These are phyloP conservation scores for Ceraceosorus guamensis DNA, from an alignment of 1,284 basidiomycete genomes.

Conservation along the genomic window DNA sequence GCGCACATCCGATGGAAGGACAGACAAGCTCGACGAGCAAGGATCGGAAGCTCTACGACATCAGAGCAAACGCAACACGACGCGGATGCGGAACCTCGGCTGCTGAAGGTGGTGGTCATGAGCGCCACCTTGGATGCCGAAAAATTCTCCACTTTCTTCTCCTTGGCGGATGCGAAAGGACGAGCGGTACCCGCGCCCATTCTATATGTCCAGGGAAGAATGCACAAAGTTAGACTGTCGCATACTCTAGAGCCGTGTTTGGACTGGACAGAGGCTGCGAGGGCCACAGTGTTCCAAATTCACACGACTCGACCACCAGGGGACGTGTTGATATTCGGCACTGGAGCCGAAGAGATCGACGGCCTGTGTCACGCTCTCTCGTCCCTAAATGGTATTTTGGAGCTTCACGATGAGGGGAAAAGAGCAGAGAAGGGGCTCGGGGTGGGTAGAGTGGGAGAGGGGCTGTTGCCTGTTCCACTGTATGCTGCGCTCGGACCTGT, in stretches of 20 bases:
- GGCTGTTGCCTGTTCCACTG: constrained; percentile 36
- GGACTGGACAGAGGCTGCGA: constrained; percentile 82
- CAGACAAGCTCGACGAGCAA: no score
- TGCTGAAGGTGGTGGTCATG: constrained; percentile 88
- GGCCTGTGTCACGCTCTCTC: constrained; percentile 54
- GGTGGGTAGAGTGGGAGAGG: background rate
- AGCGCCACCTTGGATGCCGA: constrained; percentile 92
- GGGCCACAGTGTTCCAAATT: constrained; percentile 84
- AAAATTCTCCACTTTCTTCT: constrained; percentile 83
- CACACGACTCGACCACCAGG: constrained; percentile 59
- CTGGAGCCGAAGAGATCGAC: constrained; percentile 97
- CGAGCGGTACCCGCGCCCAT: constrained; percentile 56
- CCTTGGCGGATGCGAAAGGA: no score
- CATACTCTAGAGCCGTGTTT: constrained; percentile 65
- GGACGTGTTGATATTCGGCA: constrained; percentile 87
- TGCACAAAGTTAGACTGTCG: constrained; percentile 66
- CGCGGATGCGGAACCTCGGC: constrained; percentile 38
- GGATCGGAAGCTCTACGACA: constrained; percentile 27
- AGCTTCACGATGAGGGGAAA: constrained; percentile 10
- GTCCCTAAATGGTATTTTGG: constrained; percentile 14
- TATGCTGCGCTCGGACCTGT: constrained; percentile 43
- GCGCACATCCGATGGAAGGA: constrained; percentile 44
- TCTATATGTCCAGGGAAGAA: constrained; percentile 82
- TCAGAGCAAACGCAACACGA: no score
- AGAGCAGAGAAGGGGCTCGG: constrained; percentile 1